A percentile compares a stretch with the other conserved stretches of the same genome.
phyloP scores from a whole-genome alignment of 208 protist species.

The Leishmania arabica region DNA sequence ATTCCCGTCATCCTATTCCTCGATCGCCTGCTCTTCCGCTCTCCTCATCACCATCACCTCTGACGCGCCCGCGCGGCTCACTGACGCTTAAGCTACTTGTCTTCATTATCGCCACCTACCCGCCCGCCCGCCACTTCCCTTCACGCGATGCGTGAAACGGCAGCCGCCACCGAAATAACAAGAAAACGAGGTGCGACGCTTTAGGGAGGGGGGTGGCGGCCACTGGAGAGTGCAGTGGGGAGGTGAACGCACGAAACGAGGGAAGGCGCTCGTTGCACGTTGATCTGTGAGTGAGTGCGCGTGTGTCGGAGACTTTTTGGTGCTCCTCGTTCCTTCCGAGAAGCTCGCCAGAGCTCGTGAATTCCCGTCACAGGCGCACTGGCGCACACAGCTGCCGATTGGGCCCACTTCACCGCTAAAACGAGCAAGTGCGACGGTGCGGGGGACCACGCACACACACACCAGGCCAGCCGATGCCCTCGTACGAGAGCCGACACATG shows the following conservation, averaged over 20 bases:
- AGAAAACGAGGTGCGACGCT: neutral
- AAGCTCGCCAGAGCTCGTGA: neutral
- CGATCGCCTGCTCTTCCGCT: neutral
- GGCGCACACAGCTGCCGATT: neutral
- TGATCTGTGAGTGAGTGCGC: neutral
- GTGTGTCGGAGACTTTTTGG: neutral
- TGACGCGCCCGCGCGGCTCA: neutral
- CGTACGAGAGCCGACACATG: constrained; percentile 67
- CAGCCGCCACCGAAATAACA: neutral
- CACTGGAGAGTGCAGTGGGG: neutral
- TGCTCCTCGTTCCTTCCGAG: neutral
- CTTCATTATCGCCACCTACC: neutral
- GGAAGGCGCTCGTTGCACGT: neutral
- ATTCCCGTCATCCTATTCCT: neutral
- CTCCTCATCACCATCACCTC: neutral
- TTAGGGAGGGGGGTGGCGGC: neutral
- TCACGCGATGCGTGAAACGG: neutral
- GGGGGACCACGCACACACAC: no score
- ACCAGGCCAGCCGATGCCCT: constrained; percentile 36
- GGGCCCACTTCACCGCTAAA: neutral
- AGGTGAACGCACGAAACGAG: neutral
- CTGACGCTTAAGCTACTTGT: no score
- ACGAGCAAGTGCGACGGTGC: neutral
- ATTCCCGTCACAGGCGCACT: neutral
- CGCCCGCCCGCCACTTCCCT: neutral